A percentile compares a stretch with the other conserved stretches of the same genome.
Conservation (phyloP, 2,329 filamentous ascomycete genomes). For the Aspergillus intermedius region DNA sequence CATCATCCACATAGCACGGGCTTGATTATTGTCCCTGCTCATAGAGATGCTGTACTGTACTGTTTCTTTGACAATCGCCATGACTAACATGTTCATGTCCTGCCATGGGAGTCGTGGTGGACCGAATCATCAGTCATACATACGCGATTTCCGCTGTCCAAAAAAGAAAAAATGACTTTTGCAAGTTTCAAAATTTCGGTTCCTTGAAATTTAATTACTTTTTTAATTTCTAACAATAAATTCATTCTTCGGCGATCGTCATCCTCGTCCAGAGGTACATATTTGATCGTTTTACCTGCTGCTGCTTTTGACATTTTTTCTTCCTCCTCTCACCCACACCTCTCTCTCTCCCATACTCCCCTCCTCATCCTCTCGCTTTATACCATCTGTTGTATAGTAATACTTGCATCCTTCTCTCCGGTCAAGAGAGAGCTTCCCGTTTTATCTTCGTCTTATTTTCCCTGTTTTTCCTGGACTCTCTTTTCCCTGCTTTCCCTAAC, state of each 20-base stretch:
- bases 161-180: slow-evolving; percentile 1
- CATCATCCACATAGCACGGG: not conserved
- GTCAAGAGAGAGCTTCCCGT: not conserved
- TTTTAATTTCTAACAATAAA: not conserved
- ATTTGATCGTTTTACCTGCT: not conserved
- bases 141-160: slow-evolving; percentile 1
- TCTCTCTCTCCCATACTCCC: not conserved
- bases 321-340: not conserved
- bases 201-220: not conserved
- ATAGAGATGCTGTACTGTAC: not conserved
- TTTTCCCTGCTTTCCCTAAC: not conserved
- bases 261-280: not conserved
- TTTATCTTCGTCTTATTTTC: not conserved
- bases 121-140: not conserved
- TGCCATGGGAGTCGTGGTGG: not conserved
- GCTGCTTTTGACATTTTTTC: not conserved
- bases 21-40: no score
- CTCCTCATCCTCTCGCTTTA: no score
- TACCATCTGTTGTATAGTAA: no score
- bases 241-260: not conserved
- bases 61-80: not conserved
- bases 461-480: not conserved
- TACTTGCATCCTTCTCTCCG: not conserved
- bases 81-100: not conserved
- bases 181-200: not conserved